Evolutionary conservation across 225 moss, liverwort and hornwort genomes (phyloP), one percentile per base, ranked within the genome.

Genomic region (Takakia lepidozioides): DNA sequence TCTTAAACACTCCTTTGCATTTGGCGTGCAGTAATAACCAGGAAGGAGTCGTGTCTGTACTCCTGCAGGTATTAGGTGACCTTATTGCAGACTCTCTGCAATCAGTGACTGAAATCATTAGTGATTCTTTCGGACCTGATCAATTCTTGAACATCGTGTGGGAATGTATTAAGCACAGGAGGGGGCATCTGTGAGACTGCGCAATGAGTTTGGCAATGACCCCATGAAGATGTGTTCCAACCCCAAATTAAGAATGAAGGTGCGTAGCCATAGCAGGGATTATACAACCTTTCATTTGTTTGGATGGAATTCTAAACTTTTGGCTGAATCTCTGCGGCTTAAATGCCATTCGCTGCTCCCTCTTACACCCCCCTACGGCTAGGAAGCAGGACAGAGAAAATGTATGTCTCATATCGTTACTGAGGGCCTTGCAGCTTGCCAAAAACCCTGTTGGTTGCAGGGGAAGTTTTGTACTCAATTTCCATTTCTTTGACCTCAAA

Each of bases 121-220:
- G 26, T 48, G 24, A 48, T 29, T 60, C 9, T 32, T 56, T 62
- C n/a, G n/a, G n/a, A n/a, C n/a, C n/a, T n/a, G n/a, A 25, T 47
- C 37, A 20, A 14, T 25, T 36, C 10, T 64, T 32, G 32, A 32
- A 32, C 11, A 46, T 25, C 25, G 3, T 46, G 45, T 3, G 20
- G 52, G 22, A 59, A 38, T 64, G 55, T 62, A 52, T 13, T 15
- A 81, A 74, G 26, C 67, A 43, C 54, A 87, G 92, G 77, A 92
- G 21, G 87, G 82, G 51, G 85, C 82, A 32, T 46, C 73, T 55
- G 75, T 80, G 4, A 65, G 11, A 22, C 11, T 65, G 11, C 18
- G 10, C 39, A 87, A 85, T 7, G 87, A 85, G 24, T 92, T 85
- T 66, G 92, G 92, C 2, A 92, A 92, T 52, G 82, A 79, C 46